Conservation (phyloP, 305 asterid species). For the Withania somnifera region DNA sequence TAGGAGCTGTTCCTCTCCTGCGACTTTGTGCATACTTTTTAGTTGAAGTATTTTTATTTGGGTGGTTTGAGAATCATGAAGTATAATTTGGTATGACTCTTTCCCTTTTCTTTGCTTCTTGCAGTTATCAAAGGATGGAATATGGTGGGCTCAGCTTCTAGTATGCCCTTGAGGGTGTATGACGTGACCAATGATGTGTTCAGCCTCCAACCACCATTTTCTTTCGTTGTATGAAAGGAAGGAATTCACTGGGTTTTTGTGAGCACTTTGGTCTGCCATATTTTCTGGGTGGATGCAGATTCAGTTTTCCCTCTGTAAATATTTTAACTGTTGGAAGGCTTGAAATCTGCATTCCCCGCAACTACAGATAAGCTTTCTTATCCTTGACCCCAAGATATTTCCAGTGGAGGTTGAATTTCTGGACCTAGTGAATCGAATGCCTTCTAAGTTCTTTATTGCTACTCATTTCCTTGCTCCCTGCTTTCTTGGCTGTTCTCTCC, state of each 20-base stretch:
- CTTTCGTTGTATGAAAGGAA: not conserved
- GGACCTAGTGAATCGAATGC: slow-evolving; percentile 11
- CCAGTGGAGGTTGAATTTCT: slow-evolving; percentile 19
- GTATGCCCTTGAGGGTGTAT: not conserved
- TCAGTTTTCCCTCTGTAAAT: slow-evolving; percentile 4
- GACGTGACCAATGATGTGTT: not conserved
- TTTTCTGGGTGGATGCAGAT: not conserved
- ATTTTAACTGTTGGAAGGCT: slow-evolving; percentile 1
- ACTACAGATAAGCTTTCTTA: not conserved
- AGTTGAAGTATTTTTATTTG: not conserved
- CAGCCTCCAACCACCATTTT: not conserved
- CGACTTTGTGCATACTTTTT: not conserved
- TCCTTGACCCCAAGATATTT: slow-evolving; percentile 12
- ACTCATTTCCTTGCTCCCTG: slow-evolving; percentile 7
- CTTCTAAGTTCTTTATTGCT: slow-evolving; percentile 13
- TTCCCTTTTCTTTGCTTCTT: not conserved
- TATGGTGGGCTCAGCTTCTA: not conserved
- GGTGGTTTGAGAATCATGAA: not conserved
- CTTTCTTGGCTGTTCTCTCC: slow-evolving; percentile 1
- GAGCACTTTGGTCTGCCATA: slow-evolving; percentile 1
- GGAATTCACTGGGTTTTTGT: slow-evolving; percentile 1
- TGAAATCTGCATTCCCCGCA: slow-evolving; percentile 12
- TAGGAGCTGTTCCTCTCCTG: too few species aligned
- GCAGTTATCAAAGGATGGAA: not conserved
- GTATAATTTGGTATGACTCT: not conserved